A percentile compares a stretch with the other conserved stretches of the same genome.
phyloP scores from a whole-genome alignment of 2,329 filamentous ascomycete genomes.

The Coniochaeta prunicola region DNA sequence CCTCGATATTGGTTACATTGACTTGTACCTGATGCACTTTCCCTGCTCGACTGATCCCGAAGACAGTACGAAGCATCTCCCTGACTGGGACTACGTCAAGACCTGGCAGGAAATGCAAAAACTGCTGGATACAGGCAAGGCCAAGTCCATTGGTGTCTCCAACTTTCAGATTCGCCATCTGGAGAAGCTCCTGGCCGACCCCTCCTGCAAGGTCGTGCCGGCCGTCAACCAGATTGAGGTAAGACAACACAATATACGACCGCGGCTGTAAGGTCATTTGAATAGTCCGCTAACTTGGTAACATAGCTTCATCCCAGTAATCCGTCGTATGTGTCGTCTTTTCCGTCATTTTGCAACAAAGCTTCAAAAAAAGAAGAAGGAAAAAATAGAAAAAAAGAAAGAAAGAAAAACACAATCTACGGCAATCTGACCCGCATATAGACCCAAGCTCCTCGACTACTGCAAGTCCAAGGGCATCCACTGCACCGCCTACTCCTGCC shows the following conservation, averaged over 20 bases:
- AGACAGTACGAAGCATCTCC: slow-evolving; percentile 45
- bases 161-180: slow-evolving; percentile 63
- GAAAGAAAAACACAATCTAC: neutral
- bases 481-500: slow-evolving; percentile 50
- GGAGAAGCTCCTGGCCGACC: slow-evolving; percentile 54
- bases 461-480: slow-evolving; percentile 53
- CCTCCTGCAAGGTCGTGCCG: slow-evolving; percentile 34
- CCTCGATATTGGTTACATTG: slow-evolving; percentile 41
- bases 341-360: neutral
- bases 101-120: slow-evolving; percentile 47
- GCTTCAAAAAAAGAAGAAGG: neutral
- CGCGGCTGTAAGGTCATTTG: neutral
- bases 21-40: slow-evolving; percentile 49
- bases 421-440: neutral
- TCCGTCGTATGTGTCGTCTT: slow-evolving; percentile 30
- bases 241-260: slow-evolving; percentile 17
- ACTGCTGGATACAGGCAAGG: slow-evolving; percentile 47
- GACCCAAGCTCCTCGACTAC: slow-evolving; percentile 50
- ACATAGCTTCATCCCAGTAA: slow-evolving; percentile 47
- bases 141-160: slow-evolving; percentile 59
- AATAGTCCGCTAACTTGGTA: neutral
- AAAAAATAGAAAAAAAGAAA: neutral
- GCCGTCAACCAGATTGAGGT: slow-evolving; percentile 53
- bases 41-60: slow-evolving; percentile 26
- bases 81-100: slow-evolving; percentile 55